These are phyloP conservation scores for Penicillium thymicola DNA, from an alignment of 2,329 filamentous ascomycete genomes.

Conservation along the genomic window DNA sequence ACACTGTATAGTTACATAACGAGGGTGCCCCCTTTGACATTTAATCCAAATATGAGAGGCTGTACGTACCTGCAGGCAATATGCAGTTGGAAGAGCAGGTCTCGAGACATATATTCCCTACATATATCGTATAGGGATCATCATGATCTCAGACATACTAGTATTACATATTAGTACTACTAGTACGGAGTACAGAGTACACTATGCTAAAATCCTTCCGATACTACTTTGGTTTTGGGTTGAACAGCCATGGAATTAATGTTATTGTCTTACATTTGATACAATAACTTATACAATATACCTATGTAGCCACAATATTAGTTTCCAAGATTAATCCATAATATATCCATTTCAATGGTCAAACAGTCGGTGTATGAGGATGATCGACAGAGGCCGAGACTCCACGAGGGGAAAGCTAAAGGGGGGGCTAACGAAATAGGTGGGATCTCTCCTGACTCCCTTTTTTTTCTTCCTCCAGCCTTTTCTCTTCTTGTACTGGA, in stretches of 20 bases:
- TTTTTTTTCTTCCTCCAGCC: constrained; percentile 18
- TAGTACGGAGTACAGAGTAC: neutral
- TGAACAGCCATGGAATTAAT: too few relatives aligned
- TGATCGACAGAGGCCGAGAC: constrained; percentile 30
- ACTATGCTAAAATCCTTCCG: neutral
- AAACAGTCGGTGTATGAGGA: constrained; percentile 27
- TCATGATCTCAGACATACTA: neutral
- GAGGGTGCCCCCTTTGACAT: neutral
- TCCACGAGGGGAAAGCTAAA: constrained; percentile 17
- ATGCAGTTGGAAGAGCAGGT: neutral
- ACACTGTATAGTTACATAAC: neutral
- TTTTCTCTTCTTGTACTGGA: neutral
- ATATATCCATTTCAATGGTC: constrained; percentile 7
- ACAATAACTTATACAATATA: too few relatives aligned
- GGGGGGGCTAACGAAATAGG: constrained; percentile 22
- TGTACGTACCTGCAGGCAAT: neutral
- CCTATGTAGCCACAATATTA: too few relatives aligned
- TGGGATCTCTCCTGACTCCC: constrained; percentile 20
- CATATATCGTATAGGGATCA: neutral
- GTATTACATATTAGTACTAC: neutral
- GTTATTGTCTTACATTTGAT: too few relatives aligned
- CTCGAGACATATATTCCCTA: neutral
- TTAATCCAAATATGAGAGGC: neutral
- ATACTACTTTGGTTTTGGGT: neutral
- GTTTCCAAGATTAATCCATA: too few relatives aligned